Base-by-base conservation (phyloP, 148 eudicot species). In the Persicaria tinctoria region DNA sequence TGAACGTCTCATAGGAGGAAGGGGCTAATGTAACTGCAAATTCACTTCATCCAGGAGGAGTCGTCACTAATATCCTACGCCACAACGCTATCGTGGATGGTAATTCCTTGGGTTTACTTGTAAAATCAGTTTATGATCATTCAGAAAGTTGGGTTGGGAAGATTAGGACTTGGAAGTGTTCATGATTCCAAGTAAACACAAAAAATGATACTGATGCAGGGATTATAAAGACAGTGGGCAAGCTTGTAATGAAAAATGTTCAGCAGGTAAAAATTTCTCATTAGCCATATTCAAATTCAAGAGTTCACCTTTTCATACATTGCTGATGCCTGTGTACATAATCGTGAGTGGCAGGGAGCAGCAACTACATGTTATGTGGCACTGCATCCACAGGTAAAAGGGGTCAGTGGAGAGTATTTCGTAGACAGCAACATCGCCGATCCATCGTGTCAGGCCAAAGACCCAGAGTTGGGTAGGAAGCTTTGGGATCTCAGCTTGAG, bases 1-100 rank as follows among this genome's bases (percentile, higher is more conserved):
- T 47, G 5, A 23, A 71, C 27, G 27, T 23, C 50, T 32, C 63
- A 12, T 48, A 94, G 96, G 91, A 90, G 76, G 98, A 90, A 74
- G 97, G 93, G 70, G 81, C 84, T 51, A 75, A 88, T 74, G 85
- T 94, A 75, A 89, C 90, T 41, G 92, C 92, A 6, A 93, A 93
- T 77, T 87, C 98, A 46, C 87, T 93, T 55, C 98, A 93, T 75
- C 98, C 98, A 8, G 98, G 98, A 75, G 79, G 88, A 50, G 89
- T 94, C 76, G 81, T 86, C 62, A 94, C 98, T 78, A 91, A 90
- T 78, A 90, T 89, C 57, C 70, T 83, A 55, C 90, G 92, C 60
- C 86, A 94, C 83, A 85, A 62, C 53, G 48, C 86, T 68, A n/a
- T 86, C 23, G 9, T 91, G 57, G 82, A 83, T 70, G 89, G 98